These are phyloP conservation scores for Fraxinus angustifolia DNA, from an alignment of 305 asterid species.

Conservation along the genomic window DNA sequence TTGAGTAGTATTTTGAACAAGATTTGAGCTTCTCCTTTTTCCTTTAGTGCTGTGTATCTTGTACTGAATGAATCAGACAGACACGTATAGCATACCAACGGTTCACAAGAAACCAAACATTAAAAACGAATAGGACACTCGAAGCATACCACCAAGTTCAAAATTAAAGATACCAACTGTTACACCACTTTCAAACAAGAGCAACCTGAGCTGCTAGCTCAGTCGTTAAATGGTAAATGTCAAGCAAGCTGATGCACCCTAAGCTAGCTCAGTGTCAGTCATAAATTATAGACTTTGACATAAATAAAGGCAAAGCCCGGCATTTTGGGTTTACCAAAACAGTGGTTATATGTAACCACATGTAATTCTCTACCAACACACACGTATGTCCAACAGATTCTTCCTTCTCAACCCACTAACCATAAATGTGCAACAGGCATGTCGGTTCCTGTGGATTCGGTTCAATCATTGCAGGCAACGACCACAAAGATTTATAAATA, in stretches of 20 bases:
- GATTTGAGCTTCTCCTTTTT: neutral
- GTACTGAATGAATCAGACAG: neutral
- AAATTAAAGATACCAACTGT: constrained; percentile 16
- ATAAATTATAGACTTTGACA: neutral
- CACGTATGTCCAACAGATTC: neutral
- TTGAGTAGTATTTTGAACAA: neutral
- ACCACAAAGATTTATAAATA: neutral
- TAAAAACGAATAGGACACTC: too few species aligned
- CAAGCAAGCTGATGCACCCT: neutral
- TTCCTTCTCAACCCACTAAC: neutral
- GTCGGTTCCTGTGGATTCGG: neutral
- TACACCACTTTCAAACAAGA: neutral
- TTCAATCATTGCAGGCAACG: neutral
- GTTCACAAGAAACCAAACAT: constrained; percentile 18
- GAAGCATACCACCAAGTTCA: too few species aligned
- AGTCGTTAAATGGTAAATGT: neutral
- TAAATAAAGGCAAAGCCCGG: neutral
- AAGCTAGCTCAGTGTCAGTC: neutral
- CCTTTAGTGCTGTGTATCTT: neutral
- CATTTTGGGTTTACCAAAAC: neutral
- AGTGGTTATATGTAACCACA: neutral
- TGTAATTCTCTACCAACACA: neutral
- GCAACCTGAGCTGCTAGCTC: neutral
- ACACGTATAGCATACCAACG: constrained; percentile 19
- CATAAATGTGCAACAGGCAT: neutral